Percentiles rank a stretch among this genome's conserved stretches.
These are phyloP conservation scores for Apocynum venetum DNA, from an alignment of 257 asterid species.

Conservation along the genomic window DNA sequence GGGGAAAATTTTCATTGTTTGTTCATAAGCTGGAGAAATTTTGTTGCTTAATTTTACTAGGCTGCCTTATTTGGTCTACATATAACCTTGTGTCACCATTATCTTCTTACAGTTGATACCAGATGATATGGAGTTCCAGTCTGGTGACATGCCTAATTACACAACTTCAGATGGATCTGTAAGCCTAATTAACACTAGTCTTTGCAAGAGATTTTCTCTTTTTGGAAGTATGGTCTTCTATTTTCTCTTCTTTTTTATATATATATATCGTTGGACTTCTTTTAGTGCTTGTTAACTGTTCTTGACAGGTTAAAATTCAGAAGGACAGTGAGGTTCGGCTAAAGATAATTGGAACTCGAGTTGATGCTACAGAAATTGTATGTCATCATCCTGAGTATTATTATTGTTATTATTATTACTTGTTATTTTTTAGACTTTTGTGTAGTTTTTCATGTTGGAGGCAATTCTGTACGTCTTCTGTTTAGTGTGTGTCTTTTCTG, in stretches of 20 bases:
- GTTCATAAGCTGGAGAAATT: neutral
- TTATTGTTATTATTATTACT: neutral
- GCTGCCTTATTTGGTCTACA: neutral
- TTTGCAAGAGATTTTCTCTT: neutral
- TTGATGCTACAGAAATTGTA: slow-evolving; percentile 87
- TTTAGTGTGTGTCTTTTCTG: neutral
- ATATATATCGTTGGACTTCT: neutral
- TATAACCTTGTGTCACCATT: slow-evolving; percentile 3
- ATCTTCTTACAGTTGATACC: slow-evolving; percentile 65
- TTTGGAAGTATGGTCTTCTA: too few species aligned
- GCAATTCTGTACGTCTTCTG: neutral
- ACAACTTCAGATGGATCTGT: slow-evolving; percentile 86
- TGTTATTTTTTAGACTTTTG: neutral
- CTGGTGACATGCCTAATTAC: slow-evolving; percentile 89
- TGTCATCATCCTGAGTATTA: slow-evolving; percentile 9
- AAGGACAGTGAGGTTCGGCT: slow-evolving; percentile 46
- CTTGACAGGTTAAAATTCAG: slow-evolving; percentile 38
- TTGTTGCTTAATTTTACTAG: neutral
- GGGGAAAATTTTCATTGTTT: neutral
- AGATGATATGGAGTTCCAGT: slow-evolving; percentile 94
- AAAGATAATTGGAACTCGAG: slow-evolving; percentile 48
- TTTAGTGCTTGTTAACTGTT: neutral
- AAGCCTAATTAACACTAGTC: slow-evolving; percentile 9
- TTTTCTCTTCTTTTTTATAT: neutral
- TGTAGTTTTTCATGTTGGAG: neutral